These are phyloP conservation scores for Aegilops speltoides DNA, from an alignment of 176 grass and related monocot genomes.

Conservation along the genomic window DNA sequence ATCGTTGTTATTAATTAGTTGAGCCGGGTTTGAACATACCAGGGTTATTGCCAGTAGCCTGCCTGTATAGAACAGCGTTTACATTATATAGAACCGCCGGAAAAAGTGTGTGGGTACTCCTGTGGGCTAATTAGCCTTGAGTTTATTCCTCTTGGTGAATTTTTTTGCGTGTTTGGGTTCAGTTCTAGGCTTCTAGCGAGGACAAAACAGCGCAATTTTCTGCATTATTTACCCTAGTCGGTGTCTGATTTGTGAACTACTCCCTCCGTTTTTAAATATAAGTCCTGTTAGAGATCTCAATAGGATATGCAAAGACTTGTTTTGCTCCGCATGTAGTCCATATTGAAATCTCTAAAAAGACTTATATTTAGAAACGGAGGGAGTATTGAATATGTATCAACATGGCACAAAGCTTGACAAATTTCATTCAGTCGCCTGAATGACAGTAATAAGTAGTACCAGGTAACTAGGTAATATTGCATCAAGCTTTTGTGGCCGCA, in stretches of 20 bases:
- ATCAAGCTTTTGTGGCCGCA: too few relatives aligned
- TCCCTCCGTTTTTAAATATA: too few relatives aligned
- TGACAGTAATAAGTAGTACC: background rate
- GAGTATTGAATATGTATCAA: background rate
- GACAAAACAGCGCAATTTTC: background rate
- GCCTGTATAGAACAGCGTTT: slow-evolving; percentile 45
- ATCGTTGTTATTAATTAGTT: slow-evolving; percentile 23
- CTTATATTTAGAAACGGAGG: too few relatives aligned
- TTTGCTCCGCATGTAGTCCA: too few relatives aligned
- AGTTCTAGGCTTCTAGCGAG: background rate
- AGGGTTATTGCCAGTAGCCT: slow-evolving; percentile 1
- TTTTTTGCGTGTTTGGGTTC: slow-evolving; percentile 18
- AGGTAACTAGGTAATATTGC: background rate
- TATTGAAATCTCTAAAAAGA: too few relatives aligned
- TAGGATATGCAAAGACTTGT: too few relatives aligned
- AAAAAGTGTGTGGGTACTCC: slow-evolving; percentile 22
- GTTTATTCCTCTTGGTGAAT: background rate
- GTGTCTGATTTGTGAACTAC: background rate
- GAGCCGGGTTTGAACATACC: slow-evolving; percentile 46
- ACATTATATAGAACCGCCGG: slow-evolving; percentile 48
- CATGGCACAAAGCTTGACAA: background rate
- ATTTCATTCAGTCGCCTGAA: background rate
- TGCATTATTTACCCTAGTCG: background rate
- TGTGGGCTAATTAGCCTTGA: slow-evolving; percentile 27
- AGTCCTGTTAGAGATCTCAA: too few relatives aligned